Conservation (phyloP, 352 stramenopile genomes). For the Phytophthora cactorum region DNA sequence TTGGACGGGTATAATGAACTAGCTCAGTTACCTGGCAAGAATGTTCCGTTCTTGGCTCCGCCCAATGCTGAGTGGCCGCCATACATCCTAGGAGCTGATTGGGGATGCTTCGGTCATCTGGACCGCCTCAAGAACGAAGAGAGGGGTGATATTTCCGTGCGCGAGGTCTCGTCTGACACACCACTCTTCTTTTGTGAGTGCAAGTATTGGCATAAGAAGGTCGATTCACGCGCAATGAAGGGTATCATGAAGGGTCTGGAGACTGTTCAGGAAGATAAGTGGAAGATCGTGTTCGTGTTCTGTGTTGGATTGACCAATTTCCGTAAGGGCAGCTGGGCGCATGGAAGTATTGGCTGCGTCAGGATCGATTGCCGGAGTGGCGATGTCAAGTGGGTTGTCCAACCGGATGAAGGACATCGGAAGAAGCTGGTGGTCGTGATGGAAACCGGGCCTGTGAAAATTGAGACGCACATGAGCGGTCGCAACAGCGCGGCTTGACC, state of each 20-base stretch:
- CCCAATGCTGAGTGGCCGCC: constrained; percentile 20
- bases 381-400: neutral
- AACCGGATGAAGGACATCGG: neutral
- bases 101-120: constrained; percentile 20
- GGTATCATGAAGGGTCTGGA: constrained; percentile 10
- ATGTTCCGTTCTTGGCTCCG: constrained; percentile 8
- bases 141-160: neutral
- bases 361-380: constrained; percentile 6
- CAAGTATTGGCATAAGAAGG: constrained; percentile 8
- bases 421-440: constrained; percentile 16
- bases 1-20: constrained; percentile 1
- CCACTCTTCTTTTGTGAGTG: constrained; percentile 17
- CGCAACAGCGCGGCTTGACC: too few species aligned
- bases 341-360: constrained; percentile 3
- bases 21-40: neutral
- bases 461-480: too few species aligned
- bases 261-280: neutral
- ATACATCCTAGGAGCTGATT: constrained; percentile 11
- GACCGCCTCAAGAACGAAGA: neutral
- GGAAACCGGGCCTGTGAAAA: neutral
- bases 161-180: neutral
- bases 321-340: neutral
- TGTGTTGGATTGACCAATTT: neutral
- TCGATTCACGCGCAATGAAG: neutral
- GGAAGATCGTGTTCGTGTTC: constrained; percentile 11